phyloP scores from a whole-genome alignment of 108 stramenopile genomes.

The Cyclotella baltica region DNA sequence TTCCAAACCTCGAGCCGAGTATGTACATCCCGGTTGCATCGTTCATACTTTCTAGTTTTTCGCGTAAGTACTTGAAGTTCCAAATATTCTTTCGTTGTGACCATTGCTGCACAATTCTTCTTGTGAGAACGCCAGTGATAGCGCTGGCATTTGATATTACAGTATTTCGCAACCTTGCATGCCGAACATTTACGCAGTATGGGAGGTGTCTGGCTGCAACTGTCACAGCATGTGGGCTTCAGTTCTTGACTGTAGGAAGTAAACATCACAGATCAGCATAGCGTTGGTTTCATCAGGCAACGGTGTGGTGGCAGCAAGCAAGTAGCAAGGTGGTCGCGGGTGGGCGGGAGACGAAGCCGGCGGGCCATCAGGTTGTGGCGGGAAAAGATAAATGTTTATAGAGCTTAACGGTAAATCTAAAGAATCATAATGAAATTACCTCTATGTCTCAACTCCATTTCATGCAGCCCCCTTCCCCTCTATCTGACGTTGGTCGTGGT shows the following conservation, averaged over 20 bases:
- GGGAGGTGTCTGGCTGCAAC: background rate
- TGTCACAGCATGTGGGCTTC: background rate
- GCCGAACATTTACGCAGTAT: background rate
- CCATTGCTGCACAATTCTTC: background rate
- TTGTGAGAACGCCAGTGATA: conserved; percentile 15
- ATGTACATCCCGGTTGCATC: conserved; percentile 13
- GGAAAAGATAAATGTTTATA: too few species aligned
- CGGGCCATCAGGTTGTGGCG: too few species aligned
- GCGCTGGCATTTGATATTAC: conserved; percentile 15
- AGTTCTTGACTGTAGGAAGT: background rate
- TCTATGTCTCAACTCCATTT: too few species aligned
- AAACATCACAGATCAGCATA: too few species aligned
- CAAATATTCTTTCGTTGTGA: background rate
- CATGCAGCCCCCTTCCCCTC: too few species aligned
- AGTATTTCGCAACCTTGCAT: background rate
- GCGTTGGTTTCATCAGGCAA: too few species aligned
- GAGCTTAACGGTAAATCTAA: too few species aligned
- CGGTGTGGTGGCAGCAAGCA: too few species aligned
- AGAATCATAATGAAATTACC: too few species aligned
- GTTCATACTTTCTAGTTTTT: background rate
- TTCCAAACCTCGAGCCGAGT: background rate
- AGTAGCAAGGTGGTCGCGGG: too few species aligned
- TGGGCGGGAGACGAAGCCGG: too few species aligned
- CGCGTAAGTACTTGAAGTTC: background rate
- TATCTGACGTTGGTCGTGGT: too few species aligned